Evolutionary conservation across 352 stramenopile species (phyloP), one percentile per base, ranked within the genome.

Genomic region (Phytophthora hybrid): DNA sequence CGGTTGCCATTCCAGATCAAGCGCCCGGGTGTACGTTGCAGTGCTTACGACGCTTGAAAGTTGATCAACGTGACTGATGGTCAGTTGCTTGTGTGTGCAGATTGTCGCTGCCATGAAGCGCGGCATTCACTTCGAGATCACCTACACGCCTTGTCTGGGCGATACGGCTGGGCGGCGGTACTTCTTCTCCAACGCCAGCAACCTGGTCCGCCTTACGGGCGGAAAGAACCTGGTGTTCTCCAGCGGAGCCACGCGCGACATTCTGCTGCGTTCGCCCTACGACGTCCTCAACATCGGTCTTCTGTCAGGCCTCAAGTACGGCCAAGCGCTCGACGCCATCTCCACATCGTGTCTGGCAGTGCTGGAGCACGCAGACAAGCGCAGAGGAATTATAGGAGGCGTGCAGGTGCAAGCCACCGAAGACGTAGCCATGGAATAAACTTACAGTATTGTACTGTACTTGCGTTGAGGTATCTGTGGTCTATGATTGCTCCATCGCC

Each of bases 111-210:
- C 88, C 55, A 88, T 93, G 49, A 89, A 91, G 63, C 88, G 88
- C 55, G 76, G 52, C 23, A 80, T 96, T 63, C 87, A 83, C 73
- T 94, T 96, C 67, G 90, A 96, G 59, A 82, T 96, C 71, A 93
- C 79, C 32, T 96, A 96, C 69, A 83, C 85, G 31, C 83, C 88
- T 57, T 91, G 87, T 58, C 79, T 96, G 4, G 83, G 83, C 0
- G 90, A 96, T 71, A 93, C 87, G 19, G 84, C 82, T 13, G 86
- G 88, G 3, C 87, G 90, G 10, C 79, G 90, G 41, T 95, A 96
- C 75, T 95, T 96, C 70, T 95, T 96, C 62, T 93, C 87, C 41
- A 96, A 96, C 74, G 85, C 88, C 11, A 90, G 82, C 58, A 93
- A 92, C 62, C 59, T 96, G 26, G 84, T 95, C 56, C 87, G 88